Evolutionary conservation across 768 basidiomycete genomes (phyloP), one percentile per base, ranked within the genome.

Genomic region (Artomyces pyxidatus): DNA sequence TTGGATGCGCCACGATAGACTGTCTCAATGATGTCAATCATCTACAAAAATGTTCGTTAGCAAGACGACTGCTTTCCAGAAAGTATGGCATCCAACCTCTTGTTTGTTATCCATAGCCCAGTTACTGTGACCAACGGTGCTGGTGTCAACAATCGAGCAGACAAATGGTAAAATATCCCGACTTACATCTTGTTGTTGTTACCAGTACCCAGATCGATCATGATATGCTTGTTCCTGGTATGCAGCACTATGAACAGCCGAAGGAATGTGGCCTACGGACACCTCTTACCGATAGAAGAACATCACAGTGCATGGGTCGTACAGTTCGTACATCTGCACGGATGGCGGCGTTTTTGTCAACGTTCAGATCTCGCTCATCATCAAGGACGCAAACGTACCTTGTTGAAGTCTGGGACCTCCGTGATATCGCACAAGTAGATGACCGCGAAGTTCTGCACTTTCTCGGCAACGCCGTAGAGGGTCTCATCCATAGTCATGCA

Each of bases 401-500:
- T 97, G 70, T 95, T 98, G 70, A 98, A 98, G 65, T 98, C 96
- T 2, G 96, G 95, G 0, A 98, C 95, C 52, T 92, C 83, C 0
- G 91, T 96, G 61, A 96, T 97, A 64, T 99, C 95, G 19, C 83
- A 81, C 11, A 96, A 73, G 62, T 97, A 98, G 56, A 98, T 91
- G 59, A 98, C 92, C 7, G 94, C 93, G 67, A 95, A 97, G 70
- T 99, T 98, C 72, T 97, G 93, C 4, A 98, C 92, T 66, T 91
- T 94, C 69, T 97, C 96, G 1, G 88, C 86, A 37, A 96, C 86
- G 1, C 80, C 74, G 65, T 92, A 88, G 9, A 97, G 79, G 1
- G 92, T 95, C 67, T 98, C 95, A 71, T 98, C 96, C 93, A 98
- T 96, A 16, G 84, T 87, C 96, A 98, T 97, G 70, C 95, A 98